phyloP scores from a whole-genome alignment of 257 asterid species.

The Solanum chilense region DNA sequence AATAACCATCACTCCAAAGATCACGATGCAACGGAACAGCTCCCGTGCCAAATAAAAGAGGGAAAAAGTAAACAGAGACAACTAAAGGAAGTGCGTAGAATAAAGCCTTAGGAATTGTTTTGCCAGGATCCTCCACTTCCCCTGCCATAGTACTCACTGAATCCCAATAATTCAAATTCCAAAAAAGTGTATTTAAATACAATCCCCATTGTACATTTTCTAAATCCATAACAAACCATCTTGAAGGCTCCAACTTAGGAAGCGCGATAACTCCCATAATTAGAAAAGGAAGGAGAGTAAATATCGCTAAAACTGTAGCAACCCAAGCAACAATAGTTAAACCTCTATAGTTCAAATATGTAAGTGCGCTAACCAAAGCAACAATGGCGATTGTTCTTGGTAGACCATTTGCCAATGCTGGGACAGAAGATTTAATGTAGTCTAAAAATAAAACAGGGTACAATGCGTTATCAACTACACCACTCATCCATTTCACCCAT shows the following conservation, averaged over 20 bases:
- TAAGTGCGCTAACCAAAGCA: conserved; percentile 23
- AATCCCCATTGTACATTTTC: conserved; percentile 47
- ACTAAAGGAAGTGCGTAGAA: conserved; percentile 53
- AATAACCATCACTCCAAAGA: conserved; percentile 57
- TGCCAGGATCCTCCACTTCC: conserved; percentile 48
- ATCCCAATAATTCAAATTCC: conserved; percentile 77
- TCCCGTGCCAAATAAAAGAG: conserved; percentile 55
- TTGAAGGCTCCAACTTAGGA: conserved; percentile 40
- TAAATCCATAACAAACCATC: conserved; percentile 48
- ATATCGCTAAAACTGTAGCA: conserved; percentile 34
- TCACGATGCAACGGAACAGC: conserved; percentile 43
- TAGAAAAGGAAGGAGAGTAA: conserved; percentile 48
- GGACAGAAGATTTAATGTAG: conserved; percentile 47
- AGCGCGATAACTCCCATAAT: conserved; percentile 47
- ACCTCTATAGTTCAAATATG: conserved; percentile 56
- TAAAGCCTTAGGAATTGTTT: conserved; percentile 52
- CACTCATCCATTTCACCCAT: conserved; percentile 69
- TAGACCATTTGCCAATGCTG: conserved; percentile 32
- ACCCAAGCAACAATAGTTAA: conserved; percentile 57
- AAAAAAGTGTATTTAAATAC: conserved; percentile 47
- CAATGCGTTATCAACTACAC: conserved; percentile 59
- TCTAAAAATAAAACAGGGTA: conserved; percentile 57
- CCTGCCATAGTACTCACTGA: conserved; percentile 53
- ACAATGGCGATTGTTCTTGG: conserved; percentile 25
- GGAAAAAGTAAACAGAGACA: conserved; percentile 36